Base-by-base conservation (phyloP, 2,329 filamentous ascomycete species). In the Stachybotrys elegans region DNA sequence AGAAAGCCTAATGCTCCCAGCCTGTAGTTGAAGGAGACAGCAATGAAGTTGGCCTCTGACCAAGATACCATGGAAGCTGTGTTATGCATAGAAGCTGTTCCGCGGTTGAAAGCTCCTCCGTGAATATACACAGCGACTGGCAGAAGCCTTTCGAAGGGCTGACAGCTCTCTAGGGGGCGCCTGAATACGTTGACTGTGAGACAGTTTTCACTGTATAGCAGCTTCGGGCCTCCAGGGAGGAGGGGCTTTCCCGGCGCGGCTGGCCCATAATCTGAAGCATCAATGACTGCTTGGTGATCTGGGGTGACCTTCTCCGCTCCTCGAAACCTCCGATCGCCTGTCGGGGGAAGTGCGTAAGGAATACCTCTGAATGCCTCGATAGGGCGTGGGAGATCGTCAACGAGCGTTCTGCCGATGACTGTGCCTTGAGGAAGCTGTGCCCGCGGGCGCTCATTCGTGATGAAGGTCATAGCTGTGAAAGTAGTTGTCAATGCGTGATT, bases 51-150 rank as follows among this genome's bases (percentile, higher is more conserved):
- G 16, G 43, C 45, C 14, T 66, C 59, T 0, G 73, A 61, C 62
- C 75, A 83, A 2, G 75, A 71, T 5, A 83, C 73, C 65, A 86
- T 79, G 14, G 76, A 78, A 0, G 73, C 73, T 43, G 84, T 79
- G 54, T 86, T 75, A 45, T 83, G 71, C 65, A 75, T 73, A 27
- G 63, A 55, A 36, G 75, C 70, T 45, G 62, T 56, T 27, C 77
- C 70, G 52, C 81, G 80, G 20, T 56, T 56, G 6, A 56, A 56
- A 0, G 54, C 54, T 5, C 54, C 54, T 0, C 81, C 81, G 50
- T 84, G 80, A 16, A 84, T 65, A 48, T 81, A 83, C 1, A 84
- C 54, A 1, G 74, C 60, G 3, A 81, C 75, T 0, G 78, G 60
- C 2, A 63, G 19, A n/a, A n/a, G n/a, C n/a, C n/a, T n/a, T n/a